Conservation (phyloP, 2,329 filamentous ascomycete genomes). For the Lasiodiplodia sp. region DNA sequence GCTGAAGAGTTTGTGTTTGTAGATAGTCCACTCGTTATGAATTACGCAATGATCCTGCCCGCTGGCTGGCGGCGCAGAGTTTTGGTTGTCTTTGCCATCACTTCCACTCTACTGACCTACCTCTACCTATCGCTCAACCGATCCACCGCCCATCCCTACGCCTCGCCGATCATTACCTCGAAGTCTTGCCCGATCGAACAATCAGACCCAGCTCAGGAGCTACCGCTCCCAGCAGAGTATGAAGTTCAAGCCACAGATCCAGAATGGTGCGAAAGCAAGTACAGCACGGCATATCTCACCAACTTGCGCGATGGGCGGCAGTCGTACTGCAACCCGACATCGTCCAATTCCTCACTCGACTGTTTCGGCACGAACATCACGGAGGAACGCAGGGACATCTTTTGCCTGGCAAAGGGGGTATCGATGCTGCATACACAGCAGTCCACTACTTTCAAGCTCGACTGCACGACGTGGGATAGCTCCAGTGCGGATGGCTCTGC, state of each 20-base stretch:
- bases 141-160: too few relatives aligned
- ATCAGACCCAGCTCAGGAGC: too few relatives aligned
- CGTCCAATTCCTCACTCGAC: background rate
- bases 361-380: background rate
- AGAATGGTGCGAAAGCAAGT: conserved; percentile 1
- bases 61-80: too few relatives aligned
- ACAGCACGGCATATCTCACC: background rate
- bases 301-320: background rate
- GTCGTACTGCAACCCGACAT: background rate
- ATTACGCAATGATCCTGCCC: too few relatives aligned
- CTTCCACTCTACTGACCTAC: too few relatives aligned
- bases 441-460: background rate
- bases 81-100: too few relatives aligned
- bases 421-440: background rate
- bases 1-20: too few relatives aligned
- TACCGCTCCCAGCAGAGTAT: background rate
- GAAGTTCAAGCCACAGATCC: background rate
- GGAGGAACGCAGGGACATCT: background rate
- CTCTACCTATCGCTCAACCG: too few relatives aligned
- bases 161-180: too few relatives aligned
- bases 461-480: background rate
- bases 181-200: too few relatives aligned
- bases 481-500: background rate
- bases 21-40: too few relatives aligned
- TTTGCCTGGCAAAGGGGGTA: background rate